Conservation (phyloP, 495 filamentous ascomycete genomes). For the Patellaria atrata region DNA sequence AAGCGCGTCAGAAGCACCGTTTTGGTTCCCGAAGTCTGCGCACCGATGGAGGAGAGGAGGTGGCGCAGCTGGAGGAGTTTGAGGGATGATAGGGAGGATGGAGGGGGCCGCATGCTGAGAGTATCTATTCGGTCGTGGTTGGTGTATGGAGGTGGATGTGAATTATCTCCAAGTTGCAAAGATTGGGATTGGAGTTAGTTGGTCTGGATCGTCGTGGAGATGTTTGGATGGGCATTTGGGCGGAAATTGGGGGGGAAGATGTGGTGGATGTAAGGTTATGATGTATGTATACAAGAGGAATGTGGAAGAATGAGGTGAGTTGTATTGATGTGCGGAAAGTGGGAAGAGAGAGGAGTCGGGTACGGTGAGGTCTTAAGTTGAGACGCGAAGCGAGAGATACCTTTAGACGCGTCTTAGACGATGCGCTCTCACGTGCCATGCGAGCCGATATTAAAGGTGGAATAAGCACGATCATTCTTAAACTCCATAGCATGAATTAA, state of each 20-base stretch:
- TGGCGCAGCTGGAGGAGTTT: no score
- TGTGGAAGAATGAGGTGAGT: neutral
- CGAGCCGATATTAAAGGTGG: no score
- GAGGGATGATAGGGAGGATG: neutral
- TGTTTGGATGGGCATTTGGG: neutral
- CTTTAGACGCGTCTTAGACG: no score
- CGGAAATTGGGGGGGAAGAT: neutral
- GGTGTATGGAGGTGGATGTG: neutral
- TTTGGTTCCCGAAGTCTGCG: constrained; percentile 9
- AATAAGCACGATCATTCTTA: no score
- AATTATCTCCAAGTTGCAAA: neutral
- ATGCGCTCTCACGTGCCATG: no score
- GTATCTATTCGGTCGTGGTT: neutral
- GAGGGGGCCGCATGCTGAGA: neutral
- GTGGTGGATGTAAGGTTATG: constrained; percentile 1
- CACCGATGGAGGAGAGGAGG: constrained; percentile 11
- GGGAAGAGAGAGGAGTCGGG: no score
- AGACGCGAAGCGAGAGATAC: no score
- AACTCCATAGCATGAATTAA: no score
- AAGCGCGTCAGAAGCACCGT: constrained; percentile 3
- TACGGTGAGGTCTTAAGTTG: no score
- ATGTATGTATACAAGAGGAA: neutral
- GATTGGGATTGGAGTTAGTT: neutral
- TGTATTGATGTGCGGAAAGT: no score
- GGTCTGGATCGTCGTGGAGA: neutral